Conservation (phyloP, 2,329 filamentous ascomycete genomes). For the Clonostachys chloroleuca region DNA sequence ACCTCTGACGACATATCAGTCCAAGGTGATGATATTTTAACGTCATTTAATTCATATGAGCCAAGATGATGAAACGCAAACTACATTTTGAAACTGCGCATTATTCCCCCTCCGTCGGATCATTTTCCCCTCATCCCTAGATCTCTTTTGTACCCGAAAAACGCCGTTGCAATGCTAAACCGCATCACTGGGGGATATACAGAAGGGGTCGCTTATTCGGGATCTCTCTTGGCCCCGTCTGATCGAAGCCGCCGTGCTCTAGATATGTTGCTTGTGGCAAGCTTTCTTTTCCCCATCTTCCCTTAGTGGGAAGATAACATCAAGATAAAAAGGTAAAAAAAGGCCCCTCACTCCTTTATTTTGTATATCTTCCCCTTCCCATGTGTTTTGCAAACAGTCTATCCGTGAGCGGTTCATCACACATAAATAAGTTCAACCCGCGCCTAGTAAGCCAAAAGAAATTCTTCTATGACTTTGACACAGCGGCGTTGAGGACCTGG, state of each 20-base stretch:
- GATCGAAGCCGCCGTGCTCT: too few relatives aligned
- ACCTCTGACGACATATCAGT: too few relatives aligned
- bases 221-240: too few relatives aligned
- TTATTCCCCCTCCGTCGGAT: not conserved
- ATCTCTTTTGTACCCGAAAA: constrained; percentile 4
- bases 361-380: too few relatives aligned
- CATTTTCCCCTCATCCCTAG: constrained; percentile 1
- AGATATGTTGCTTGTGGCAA: too few relatives aligned
- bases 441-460: not conserved
- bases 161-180: constrained; percentile 11
- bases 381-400: too few relatives aligned
- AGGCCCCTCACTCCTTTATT: too few relatives aligned
- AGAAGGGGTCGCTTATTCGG: not conserved
- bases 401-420: too few relatives aligned
- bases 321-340: too few relatives aligned
- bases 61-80: too few relatives aligned
- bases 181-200: constrained; percentile 6
- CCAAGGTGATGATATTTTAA: not conserved
- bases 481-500: constrained; percentile 77
- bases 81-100: not conserved
- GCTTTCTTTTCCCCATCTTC: too few relatives aligned
- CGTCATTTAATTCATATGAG: constrained; percentile 1
- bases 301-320: too few relatives aligned
- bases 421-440: not conserved
- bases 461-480: constrained; percentile 33